Evolutionary conservation across 768 basidiomycete species (phyloP), one percentile per base, ranked within the genome.

Genomic region (Sarcodon sp.): DNA sequence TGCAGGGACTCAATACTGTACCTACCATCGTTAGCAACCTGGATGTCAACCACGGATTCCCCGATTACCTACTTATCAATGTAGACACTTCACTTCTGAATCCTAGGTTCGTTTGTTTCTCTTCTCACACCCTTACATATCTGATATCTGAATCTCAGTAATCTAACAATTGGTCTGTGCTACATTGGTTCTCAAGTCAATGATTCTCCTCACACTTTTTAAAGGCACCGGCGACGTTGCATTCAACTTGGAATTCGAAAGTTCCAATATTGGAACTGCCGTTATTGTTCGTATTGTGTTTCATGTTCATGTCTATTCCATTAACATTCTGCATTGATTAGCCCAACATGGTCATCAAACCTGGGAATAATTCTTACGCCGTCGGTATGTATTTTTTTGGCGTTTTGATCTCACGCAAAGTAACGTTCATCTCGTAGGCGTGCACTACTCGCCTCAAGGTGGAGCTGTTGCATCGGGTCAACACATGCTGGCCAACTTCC

Each of bases 41-140:
- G 45, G 81, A 85, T 51, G 81, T 85, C 31, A 75, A 72, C 36
- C 80, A 77, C 46, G 83, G 83, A 6, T 85, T 74, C 64, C 50
- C 75, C 0, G 72, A 80, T 55, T 79, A 70, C 58, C 66, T 87
- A n/a, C 67, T 84, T 45, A 84, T 87, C 64, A 82, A 71, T 55
- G 75, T 76, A 10, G 65, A 74, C 38, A 75, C 77, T 15, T 65
- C 68, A 1, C 61, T 85, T 18, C 81, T 74, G 59, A 85, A 84
- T 50, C 83, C 83, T 10, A 82, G 76, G 21, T 27, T 27, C 21
- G 21, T 27, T 27, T 27, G 21, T 4, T 27, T 27, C 21, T 27
- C 21, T 27, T 27, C 21, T 27, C 21, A 27, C 21, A 27, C 21
- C 4, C 21, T 27, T 4, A 27, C 21, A 27, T 27, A 27, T 76